phyloP scores from a whole-genome alignment of 371 early-diverging fungal genomes.

The Smittium culicis region DNA sequence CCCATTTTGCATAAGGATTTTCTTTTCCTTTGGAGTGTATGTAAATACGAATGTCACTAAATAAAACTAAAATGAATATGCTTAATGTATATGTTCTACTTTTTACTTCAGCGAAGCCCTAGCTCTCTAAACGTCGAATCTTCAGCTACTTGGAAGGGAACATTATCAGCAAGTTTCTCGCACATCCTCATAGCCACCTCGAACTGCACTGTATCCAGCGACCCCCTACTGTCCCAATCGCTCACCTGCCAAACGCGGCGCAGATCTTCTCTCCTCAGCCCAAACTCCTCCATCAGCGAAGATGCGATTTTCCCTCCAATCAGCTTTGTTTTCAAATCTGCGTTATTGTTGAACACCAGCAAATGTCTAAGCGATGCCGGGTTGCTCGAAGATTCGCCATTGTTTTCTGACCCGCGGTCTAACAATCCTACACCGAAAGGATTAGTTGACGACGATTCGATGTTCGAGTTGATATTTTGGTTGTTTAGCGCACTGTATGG shows the following conservation, averaged over 20 bases:
- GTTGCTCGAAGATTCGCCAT: too few species aligned
- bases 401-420: not conserved
- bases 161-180: slow-evolving; percentile 19
- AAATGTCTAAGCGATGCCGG: slow-evolving; percentile 22
- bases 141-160: slow-evolving; percentile 18
- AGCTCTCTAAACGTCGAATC: slow-evolving; percentile 22
- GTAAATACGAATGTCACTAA: too few species aligned
- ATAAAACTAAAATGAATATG: too few species aligned
- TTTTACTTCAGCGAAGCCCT: slow-evolving; percentile 18
- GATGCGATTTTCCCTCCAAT: slow-evolving; percentile 17
- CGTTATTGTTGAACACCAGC: slow-evolving; percentile 17
- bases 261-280: slow-evolving; percentile 20
- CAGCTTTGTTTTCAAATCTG: slow-evolving; percentile 22
- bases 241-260: slow-evolving; percentile 23
- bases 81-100: too few species aligned
- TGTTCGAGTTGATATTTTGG: not conserved
- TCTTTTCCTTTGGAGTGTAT: too few species aligned
- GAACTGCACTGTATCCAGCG: slow-evolving; percentile 33
- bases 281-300: slow-evolving; percentile 17
- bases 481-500: not conserved
- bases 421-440: not conserved
- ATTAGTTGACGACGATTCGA: not conserved
- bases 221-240: slow-evolving; percentile 26
- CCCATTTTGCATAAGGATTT: too few species aligned
- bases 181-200: slow-evolving; percentile 33